These are phyloP conservation scores for Myxozyma melibiosi DNA, from an alignment of 805 yeast genomes.

Conservation along the genomic window DNA sequence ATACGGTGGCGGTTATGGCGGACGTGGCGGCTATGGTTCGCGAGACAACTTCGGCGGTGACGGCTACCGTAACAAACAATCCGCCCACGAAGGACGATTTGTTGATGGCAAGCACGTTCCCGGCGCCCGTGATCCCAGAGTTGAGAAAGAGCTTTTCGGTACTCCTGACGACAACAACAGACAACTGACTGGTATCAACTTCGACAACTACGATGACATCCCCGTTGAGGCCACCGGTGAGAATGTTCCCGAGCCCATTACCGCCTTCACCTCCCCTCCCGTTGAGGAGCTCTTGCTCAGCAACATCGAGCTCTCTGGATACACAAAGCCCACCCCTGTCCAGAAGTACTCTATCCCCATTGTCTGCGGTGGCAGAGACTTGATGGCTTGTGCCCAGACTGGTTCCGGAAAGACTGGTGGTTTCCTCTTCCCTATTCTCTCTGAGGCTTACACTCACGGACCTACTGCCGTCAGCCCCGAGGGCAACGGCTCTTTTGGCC, in stretches of 20 bases:
- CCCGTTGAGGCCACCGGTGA: conserved; percentile 98
- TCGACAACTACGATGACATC: conserved; percentile 97
- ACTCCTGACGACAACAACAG: conserved; percentile 64
- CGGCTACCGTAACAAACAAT: conserved; percentile 41
- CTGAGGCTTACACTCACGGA: conserved; percentile 85
- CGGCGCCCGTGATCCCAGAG: conserved; percentile 65
- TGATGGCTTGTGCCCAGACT: conserved; percentile 97
- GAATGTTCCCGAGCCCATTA: conserved; percentile 90
- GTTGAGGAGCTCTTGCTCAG: conserved; percentile 81
- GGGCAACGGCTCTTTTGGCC: conserved; percentile 44
- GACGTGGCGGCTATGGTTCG: conserved; percentile 33
- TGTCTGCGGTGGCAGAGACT: conserved; percentile 83
- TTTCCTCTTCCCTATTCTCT: conserved; percentile 94
- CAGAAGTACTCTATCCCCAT: conserved; percentile 93
- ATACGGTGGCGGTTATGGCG: conserved; percentile 33
- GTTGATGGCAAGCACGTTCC: conserved; percentile 87
- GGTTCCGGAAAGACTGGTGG: conserved; percentile 99
- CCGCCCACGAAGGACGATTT: conserved; percentile 68
- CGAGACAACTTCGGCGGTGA: conserved; percentile 33
- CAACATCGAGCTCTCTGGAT: conserved; percentile 84
- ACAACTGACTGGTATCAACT: conserved; percentile 96
- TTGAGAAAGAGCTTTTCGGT: conserved; percentile 86
- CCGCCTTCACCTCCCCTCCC: conserved; percentile 87
- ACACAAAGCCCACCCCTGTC: conserved; percentile 94
- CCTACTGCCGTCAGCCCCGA: conserved; percentile 62